Conservation (phyloP, 768 basidiomycete genomes). For the Coprinellus aureogranulatus region DNA sequence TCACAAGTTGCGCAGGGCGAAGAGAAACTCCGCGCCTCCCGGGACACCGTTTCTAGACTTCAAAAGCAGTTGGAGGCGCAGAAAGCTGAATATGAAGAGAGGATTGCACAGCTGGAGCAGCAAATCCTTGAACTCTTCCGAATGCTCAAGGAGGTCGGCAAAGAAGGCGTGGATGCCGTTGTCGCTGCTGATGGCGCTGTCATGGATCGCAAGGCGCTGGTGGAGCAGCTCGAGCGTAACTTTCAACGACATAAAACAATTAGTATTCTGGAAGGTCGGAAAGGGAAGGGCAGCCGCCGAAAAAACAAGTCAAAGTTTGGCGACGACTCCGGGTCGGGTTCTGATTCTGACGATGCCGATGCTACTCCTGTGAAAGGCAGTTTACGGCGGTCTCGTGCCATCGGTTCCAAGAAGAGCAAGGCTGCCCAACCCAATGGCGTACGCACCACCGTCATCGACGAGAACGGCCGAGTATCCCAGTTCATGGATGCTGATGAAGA, state of each 20-base stretch:
- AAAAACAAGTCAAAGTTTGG: slow-evolving; percentile 25
- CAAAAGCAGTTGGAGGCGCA: slow-evolving; percentile 77
- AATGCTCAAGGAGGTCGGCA: slow-evolving; percentile 85
- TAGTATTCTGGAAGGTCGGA: slow-evolving; percentile 76
- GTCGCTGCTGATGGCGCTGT: slow-evolving; percentile 51
- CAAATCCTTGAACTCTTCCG: slow-evolving; percentile 93
- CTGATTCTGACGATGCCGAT: slow-evolving; percentile 31
- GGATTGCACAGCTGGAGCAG: slow-evolving; percentile 82
- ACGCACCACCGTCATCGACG: slow-evolving; percentile 31
- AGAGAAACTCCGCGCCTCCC: slow-evolving; percentile 73
- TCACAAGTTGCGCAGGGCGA: slow-evolving; percentile 64
- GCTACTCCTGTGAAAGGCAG: slow-evolving; percentile 58
- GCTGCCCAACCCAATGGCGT: slow-evolving; percentile 27
- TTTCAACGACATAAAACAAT: slow-evolving; percentile 84
- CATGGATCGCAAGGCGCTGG: slow-evolving; percentile 80
- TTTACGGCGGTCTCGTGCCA: slow-evolving; percentile 32
- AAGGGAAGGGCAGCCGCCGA: slow-evolving; percentile 34
- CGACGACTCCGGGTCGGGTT: slow-evolving; percentile 7
- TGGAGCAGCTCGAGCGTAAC: slow-evolving; percentile 77
- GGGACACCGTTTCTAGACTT: slow-evolving; percentile 73
- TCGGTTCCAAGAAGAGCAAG: slow-evolving; percentile 27
- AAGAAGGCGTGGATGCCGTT: slow-evolving; percentile 66
- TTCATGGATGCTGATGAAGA: slow-evolving; percentile 90
- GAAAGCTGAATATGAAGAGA: slow-evolving; percentile 78
- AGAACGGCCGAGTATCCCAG: slow-evolving; percentile 66